These are phyloP conservation scores for Marasmius tenuissimus DNA, from an alignment of 1,284 basidiomycete genomes.

Conservation along the genomic window DNA sequence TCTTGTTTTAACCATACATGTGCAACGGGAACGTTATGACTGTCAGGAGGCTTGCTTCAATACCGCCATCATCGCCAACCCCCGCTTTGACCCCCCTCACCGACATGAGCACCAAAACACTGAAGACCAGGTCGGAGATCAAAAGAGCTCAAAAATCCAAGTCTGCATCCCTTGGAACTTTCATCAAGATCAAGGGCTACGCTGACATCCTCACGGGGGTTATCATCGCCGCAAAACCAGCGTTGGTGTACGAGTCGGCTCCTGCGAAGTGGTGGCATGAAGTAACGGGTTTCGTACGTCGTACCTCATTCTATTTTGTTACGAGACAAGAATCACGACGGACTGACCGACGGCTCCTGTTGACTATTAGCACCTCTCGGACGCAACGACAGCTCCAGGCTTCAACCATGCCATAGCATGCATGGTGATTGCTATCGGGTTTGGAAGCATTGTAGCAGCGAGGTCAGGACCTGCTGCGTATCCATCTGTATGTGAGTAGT, in stretches of 20 bases:
- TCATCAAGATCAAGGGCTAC: not conserved
- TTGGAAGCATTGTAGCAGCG: constrained; percentile 25
- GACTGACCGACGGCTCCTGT: too few species aligned
- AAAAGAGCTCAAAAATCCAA: not conserved
- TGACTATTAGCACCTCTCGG: constrained; percentile 20
- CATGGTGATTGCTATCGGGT: constrained; percentile 28
- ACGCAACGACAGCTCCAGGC: constrained; percentile 23
- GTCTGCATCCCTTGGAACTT: not conserved
- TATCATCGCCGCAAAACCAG: not conserved
- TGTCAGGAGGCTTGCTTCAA: too few species aligned
- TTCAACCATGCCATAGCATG: constrained; percentile 32
- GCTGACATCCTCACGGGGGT: not conserved
- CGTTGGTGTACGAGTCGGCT: not conserved
- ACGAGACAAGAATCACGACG: too few species aligned
- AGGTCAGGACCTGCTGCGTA: constrained; percentile 15
- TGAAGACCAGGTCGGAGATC: not conserved
- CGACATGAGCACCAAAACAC: too few species aligned
- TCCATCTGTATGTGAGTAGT: constrained; percentile 20
- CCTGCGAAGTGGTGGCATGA: not conserved
- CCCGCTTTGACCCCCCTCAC: too few species aligned
- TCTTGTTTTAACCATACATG: too few species aligned
- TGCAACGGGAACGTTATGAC: too few species aligned
- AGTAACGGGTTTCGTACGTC: not conserved
- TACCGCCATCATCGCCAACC: too few species aligned
- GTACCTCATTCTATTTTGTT: not conserved